Evolutionary conservation across 345 rosid species (phyloP), one percentile per base, ranked within the genome.

Genomic region (Brassica juncea): DNA sequence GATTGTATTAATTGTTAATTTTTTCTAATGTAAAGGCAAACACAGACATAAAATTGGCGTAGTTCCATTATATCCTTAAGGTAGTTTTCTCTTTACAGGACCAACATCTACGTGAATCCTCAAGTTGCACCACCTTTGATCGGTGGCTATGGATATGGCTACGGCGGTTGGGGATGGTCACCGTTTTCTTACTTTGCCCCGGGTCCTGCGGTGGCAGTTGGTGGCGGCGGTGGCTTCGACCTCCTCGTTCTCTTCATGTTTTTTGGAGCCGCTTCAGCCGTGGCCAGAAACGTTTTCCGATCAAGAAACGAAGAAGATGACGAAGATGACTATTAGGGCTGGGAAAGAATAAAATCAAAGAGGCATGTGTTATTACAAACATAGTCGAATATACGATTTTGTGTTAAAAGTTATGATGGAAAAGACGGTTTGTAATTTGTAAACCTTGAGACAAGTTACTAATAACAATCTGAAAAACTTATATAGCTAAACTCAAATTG

Each of bases 131-230:
- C 99, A 10, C 99, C 99, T 35, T 78, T 94, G 68, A 85, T 86
- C n/a, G 99, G 99, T 25, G 99, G 99, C 6, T 94, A 94, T 23
- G 97, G 98, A 8, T 94, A 91, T 64, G 97, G 99, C 57, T 94
- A 88, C n/a, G 97, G 98, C 1, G 97, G 97, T 37, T 92, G 89
- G 86, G 98, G 98, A 15, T 92, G 97, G 97, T 94, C 99, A 2
- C 99, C 99, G 0, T 94, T 94, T 81, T 91, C 97, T 8, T 92
- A 85, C 86, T 94, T 91, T 62, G 85, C 91, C 30, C 97, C 97
- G 2, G 94, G 97, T 70, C 97, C 99, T n/a, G 78, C 88, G 47
- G 85, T 91, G 31, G 99, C 94, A 5, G 63, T 94, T 10, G 97
- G 99, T 32, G 57, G 80, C 14, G 97, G 99, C 25, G 97, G 95